Evolutionary conservation across 257 asterid species (phyloP).

Genomic region (Nicotiana undulata): DNA sequence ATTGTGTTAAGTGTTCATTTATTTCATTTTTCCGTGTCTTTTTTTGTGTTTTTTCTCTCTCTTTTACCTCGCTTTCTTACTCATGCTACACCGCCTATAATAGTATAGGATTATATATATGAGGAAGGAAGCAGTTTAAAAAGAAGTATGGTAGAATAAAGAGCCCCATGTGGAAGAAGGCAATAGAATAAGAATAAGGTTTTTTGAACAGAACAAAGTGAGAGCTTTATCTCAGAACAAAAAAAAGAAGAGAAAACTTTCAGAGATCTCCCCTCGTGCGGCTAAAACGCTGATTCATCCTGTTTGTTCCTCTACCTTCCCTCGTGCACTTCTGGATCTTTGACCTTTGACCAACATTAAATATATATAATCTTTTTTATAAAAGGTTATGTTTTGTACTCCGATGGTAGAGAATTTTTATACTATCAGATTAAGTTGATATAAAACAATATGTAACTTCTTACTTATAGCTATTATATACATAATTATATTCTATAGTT

Average conservation of each 20-base stretch:
- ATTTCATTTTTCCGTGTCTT: too few species aligned
- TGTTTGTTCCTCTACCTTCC: slow-evolving; percentile 21
- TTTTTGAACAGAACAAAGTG: slow-evolving; percentile 33
- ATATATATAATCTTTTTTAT: too few species aligned
- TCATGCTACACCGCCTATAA: background rate
- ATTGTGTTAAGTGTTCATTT: too few species aligned
- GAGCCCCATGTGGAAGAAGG: slow-evolving; percentile 44
- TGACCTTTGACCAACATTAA: slow-evolving; percentile 18
- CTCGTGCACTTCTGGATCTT: slow-evolving; percentile 22
- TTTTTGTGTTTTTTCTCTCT: too few species aligned
- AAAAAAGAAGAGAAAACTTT: background rate
- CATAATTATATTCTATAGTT: too few species aligned
- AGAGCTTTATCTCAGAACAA: slow-evolving; percentile 10
- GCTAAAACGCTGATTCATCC: slow-evolving; percentile 50
- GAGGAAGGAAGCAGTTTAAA: background rate
- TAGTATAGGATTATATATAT: background rate
- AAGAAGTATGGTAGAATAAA: slow-evolving; percentile 8
- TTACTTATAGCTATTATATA: too few species aligned
- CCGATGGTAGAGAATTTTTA: too few species aligned
- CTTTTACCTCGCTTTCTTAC: background rate
- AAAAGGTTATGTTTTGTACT: too few species aligned
- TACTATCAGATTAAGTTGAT: too few species aligned
- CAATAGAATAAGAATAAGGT: slow-evolving; percentile 5
- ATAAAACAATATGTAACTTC: too few species aligned
- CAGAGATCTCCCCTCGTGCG: slow-evolving; percentile 71